These are phyloP conservation scores for Sporothrix dimorphospora DNA, from an alignment of 2,329 filamentous ascomycete genomes.

Conservation along the genomic window DNA sequence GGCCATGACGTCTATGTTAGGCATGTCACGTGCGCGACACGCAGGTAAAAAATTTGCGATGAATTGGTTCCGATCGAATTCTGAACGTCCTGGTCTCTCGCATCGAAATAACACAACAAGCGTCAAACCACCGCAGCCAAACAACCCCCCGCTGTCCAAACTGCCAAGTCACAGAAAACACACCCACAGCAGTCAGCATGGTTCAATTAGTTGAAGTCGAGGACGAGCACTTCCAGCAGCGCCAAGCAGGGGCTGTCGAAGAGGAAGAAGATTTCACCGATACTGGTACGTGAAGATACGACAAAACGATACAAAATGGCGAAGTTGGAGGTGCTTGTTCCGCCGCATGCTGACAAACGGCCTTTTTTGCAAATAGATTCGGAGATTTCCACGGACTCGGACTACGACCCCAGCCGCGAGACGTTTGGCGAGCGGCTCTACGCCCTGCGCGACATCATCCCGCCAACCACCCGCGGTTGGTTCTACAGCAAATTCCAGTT, in stretches of 20 bases:
- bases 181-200: slow-evolving; percentile 56
- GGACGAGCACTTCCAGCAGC: slow-evolving; percentile 87
- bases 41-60: slow-evolving; percentile 26
- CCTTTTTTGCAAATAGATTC: slow-evolving; percentile 60
- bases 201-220: slow-evolving; percentile 96
- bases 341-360: neutral
- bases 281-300: slow-evolving; percentile 64
- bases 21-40: slow-evolving; percentile 19
- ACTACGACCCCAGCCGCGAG: slow-evolving; percentile 64
- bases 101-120: neutral
- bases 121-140: neutral
- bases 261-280: slow-evolving; percentile 93
- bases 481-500: slow-evolving; percentile 63
- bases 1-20: neutral
- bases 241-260: slow-evolving; percentile 65
- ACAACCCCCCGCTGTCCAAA: neutral
- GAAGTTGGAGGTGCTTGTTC: neutral
- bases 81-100: neutral
- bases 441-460: slow-evolving; percentile 76
- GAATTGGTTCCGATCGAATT: neutral
- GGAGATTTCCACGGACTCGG: slow-evolving; percentile 80
- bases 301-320: neutral
- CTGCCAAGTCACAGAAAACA: neutral
- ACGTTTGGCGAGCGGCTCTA: slow-evolving; percentile 69
- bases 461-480: slow-evolving; percentile 70